Conservation (phyloP, 192 early-diverging fungal genomes). For the Radiomyces spectabilis region DNA sequence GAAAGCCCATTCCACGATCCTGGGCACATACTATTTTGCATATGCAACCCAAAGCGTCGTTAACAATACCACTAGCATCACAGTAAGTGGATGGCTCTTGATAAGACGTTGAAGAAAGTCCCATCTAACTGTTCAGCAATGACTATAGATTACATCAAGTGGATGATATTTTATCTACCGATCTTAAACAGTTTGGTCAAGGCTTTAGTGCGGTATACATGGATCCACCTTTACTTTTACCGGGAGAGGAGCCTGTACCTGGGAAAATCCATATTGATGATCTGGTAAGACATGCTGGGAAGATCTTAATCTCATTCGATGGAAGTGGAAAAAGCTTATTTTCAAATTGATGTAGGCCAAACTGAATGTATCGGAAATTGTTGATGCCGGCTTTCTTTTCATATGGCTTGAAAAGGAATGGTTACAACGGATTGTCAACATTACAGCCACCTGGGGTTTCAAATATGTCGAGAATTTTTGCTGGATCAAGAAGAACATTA, state of each 20-base stretch:
- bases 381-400: slow-evolving; percentile 82
- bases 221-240: slow-evolving; percentile 81
- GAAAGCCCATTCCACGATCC: slow-evolving; percentile 73
- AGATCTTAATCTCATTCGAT: neutral
- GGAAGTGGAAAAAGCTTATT: neutral
- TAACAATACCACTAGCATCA: neutral
- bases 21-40: slow-evolving; percentile 77
- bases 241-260: slow-evolving; percentile 46
- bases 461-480: slow-evolving; percentile 94
- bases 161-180: slow-evolving; percentile 36
- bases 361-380: slow-evolving; percentile 51
- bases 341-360: slow-evolving; percentile 25
- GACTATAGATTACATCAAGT: slow-evolving; percentile 35
- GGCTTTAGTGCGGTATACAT: slow-evolving; percentile 82
- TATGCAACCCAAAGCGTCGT: neutral
- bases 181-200: slow-evolving; percentile 50
- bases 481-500: slow-evolving; percentile 82
- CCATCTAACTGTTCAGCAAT: too few species aligned
- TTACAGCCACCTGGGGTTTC: slow-evolving; percentile 75
- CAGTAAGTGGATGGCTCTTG: neutral
- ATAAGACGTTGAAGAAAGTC: too few species aligned
- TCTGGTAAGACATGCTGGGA: slow-evolving; percentile 30
- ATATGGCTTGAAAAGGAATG: slow-evolving; percentile 95
- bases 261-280: slow-evolving; percentile 62
- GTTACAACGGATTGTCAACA: slow-evolving; percentile 67